Percentiles rank a stretch among this genome's conserved stretches.
These are phyloP conservation scores for Phytophthora fragariae DNA, from an alignment of 352 stramenopile genomes.

Conservation along the genomic window DNA sequence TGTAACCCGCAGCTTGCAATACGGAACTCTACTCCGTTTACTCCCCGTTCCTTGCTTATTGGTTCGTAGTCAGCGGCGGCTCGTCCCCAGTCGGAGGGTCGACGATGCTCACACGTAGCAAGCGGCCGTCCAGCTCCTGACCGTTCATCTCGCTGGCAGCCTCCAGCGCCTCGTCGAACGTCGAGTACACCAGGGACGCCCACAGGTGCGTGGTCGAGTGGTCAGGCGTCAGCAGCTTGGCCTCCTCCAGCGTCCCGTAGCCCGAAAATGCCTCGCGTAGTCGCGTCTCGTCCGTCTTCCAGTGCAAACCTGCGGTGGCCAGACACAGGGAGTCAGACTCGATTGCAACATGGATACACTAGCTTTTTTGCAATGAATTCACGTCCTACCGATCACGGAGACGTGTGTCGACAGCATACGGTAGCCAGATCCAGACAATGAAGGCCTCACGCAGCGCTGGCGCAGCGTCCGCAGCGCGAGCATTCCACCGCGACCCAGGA, in stretches of 20 bases:
- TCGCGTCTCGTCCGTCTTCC: constrained; percentile 83
- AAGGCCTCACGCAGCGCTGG: constrained; percentile 9
- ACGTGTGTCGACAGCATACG: constrained; percentile 58
- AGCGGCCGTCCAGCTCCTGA: constrained; percentile 78
- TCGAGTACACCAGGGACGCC: constrained; percentile 67
- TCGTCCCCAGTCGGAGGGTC: constrained; percentile 49
- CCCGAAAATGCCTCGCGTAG: constrained; percentile 61
- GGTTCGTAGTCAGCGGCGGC: neutral
- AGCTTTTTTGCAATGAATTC: neutral
- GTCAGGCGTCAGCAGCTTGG: constrained; percentile 57
- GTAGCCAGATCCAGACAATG: neutral
- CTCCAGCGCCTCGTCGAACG: constrained; percentile 77
- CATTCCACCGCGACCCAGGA: constrained; percentile 21
- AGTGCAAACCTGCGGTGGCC: constrained; percentile 64
- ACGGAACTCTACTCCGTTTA: constrained; percentile 15
- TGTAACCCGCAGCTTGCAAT: constrained; percentile 6
- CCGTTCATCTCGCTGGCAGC: constrained; percentile 83
- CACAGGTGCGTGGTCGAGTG: constrained; percentile 73
- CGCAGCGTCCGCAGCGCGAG: constrained; percentile 27
- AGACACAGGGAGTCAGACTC: constrained; percentile 9
- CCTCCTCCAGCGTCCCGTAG: constrained; percentile 69
- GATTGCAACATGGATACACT: constrained; percentile 18
- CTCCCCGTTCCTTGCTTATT: constrained; percentile 20
- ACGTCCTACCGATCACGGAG: constrained; percentile 57
- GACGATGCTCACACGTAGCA: constrained; percentile 82